Percentiles rank a stretch among this genome's conserved stretches.
Conservation (phyloP, 2,329 filamentous ascomycete genomes). For the Pseudogymnoascus pannorum region DNA sequence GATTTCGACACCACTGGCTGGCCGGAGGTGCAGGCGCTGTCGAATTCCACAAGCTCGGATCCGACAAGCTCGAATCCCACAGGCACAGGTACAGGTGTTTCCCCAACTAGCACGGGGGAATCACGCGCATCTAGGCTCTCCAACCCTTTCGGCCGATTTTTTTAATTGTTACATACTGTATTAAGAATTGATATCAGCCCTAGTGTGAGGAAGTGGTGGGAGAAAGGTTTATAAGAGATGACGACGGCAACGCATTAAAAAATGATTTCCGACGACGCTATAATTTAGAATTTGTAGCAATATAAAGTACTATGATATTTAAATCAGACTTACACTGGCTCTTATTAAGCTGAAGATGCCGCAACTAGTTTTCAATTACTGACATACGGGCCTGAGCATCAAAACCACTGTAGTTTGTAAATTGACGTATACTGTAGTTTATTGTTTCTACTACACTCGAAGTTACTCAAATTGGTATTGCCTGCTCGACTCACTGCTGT, state of each 20-base stretch:
- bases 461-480: conserved; percentile 7
- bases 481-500: background rate
- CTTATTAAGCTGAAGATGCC: background rate
- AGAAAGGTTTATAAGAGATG: too few species aligned
- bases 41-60: background rate
- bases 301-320: too few species aligned
- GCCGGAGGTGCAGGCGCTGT: background rate
- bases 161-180: background rate
- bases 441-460: background rate
- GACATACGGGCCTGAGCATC: background rate
- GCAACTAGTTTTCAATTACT: background rate
- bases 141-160: background rate
- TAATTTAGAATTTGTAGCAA: too few species aligned
- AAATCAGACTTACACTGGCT: background rate
- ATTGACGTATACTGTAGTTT: background rate
- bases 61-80: background rate
- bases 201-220: too few species aligned
- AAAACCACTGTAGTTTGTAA: background rate
- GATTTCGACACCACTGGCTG: background rate
- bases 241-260: too few species aligned
- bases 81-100: background rate
- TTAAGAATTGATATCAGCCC: too few species aligned
- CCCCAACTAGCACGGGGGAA: background rate
- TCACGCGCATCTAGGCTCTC: background rate
- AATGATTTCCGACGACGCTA: too few species aligned